These are phyloP conservation scores for Ceratobasidium sp. DNA, from an alignment of 1,284 basidiomycete genomes.

Conservation along the genomic window DNA sequence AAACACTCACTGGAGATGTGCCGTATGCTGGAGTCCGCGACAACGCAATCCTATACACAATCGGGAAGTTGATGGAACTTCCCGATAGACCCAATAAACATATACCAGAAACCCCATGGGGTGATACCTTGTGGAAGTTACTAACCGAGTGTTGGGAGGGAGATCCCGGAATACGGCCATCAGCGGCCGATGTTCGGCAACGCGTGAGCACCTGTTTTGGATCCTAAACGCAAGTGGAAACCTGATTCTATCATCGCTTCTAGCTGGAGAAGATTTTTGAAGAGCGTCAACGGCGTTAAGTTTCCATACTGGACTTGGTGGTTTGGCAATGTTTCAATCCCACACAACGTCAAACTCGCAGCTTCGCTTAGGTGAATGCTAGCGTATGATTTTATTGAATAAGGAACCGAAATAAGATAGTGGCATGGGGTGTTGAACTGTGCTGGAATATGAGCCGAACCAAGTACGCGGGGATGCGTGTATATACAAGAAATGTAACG, in stretches of 20 bases:
- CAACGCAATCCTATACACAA: not conserved
- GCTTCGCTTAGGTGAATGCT: too few species aligned
- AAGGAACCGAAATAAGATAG: too few species aligned
- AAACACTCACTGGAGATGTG: not conserved
- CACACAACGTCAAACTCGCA: too few species aligned
- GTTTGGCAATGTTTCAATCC: too few species aligned
- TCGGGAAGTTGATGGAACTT: not conserved
- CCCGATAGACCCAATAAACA: not conserved
- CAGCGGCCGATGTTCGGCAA: not conserved
- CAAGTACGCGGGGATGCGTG: too few species aligned
- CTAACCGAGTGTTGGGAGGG: not conserved
- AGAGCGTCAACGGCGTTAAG: not conserved
- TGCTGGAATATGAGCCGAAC: too few species aligned
- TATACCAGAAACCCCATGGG: not conserved
- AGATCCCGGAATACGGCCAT: not conserved
- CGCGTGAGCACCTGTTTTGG: not conserved
- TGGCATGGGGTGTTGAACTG: too few species aligned
- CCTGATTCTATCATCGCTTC: too few species aligned
- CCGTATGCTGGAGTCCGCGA: not conserved
- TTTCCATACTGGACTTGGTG: too few species aligned
- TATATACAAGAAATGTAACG: too few species aligned
- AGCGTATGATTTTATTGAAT: too few species aligned
- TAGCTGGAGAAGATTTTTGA: not conserved
- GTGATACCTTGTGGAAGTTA: not conserved
- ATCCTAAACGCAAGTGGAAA: too few species aligned